Base-by-base conservation (phyloP, 306 rosid species). In the Vigna angularis region DNA sequence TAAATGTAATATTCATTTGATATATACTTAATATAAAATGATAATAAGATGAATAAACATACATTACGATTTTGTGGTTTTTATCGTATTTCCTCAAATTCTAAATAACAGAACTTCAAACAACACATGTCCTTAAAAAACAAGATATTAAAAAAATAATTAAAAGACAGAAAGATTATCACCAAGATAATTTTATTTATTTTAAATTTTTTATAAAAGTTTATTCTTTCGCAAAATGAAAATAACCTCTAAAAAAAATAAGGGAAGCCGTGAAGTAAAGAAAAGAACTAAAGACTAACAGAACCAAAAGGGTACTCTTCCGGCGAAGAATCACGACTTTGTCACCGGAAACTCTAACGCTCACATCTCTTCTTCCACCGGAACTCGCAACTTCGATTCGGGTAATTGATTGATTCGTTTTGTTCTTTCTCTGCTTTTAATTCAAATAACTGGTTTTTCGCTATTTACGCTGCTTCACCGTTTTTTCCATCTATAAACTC, bases 331-430 rank as follows among this genome's bases (percentile, higher is more conserved):
- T 16, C 20, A 28, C 49, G 20, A 30, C 32, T 32, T 24, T 13
- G 12, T 3, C 20, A 12, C 5, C 9, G 47, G 32, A 28, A 18
- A 34, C 7, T 13, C 65, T 5, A 1, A 32, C 69, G 75, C 50
- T 76, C 30, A 38, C 73, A 24, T 22, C 28, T 26, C 15, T 51
- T 51, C 80, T 28, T 40, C 11, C 36, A 65, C 28, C 66, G 45
- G 4, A 26, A 51, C 1, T 66, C 6, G 49, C 70, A 45, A 40
- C 70, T 50, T 57, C 0, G 51, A 78, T 30, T 69, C 17, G 32
- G 48, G 76, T 69, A 69, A 57, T 47, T 32, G 13, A 12, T 69
- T 17, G 5, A 9, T 17, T 64, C 38, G 20, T 42, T 75, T 75
- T n/a, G 0, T 11, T 17, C 26, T 76, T 13, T n/a, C 20, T 75